These are phyloP conservation scores for Fusarium nisikadoi DNA, from an alignment of 2,329 filamentous ascomycete genomes.

Conservation along the genomic window DNA sequence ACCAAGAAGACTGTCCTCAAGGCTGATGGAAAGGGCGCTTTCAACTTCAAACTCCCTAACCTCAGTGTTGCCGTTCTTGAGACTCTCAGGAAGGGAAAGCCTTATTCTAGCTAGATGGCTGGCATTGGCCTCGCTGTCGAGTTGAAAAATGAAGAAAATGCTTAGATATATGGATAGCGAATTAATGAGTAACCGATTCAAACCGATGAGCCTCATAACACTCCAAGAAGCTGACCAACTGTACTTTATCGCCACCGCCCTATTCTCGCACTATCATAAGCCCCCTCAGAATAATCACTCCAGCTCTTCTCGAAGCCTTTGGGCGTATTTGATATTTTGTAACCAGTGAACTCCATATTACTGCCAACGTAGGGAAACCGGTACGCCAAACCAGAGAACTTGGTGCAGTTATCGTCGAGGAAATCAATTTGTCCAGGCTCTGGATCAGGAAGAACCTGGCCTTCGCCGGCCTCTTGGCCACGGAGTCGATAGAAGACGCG, in stretches of 20 bases:
- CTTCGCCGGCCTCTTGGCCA: not conserved
- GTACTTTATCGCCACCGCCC: not conserved
- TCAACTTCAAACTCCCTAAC: slow-evolving; percentile 63
- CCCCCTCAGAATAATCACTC: not conserved
- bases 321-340: fast-evolving
- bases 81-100: slow-evolving; percentile 42
- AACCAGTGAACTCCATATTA: not conserved
- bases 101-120: not conserved
- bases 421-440: not conserved
- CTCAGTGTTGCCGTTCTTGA: slow-evolving; percentile 68
- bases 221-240: fast-evolving
- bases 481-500: not conserved
- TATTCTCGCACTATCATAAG: not conserved
- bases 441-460: not conserved
- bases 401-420: not conserved
- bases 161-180: fast-evolving
- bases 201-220: fast-evolving
- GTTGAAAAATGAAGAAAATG: fast-evolving
- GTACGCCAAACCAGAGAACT: not conserved
- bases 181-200: not conserved
- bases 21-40: slow-evolving; percentile 58
- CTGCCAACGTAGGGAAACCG: not conserved
- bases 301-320: fast-evolving
- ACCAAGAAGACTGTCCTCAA: slow-evolving; percentile 52
- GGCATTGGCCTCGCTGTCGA: fast-evolving